Base-by-base conservation (phyloP, 2,329 filamentous ascomycete genomes). In the Lachnellula hyalina region DNA sequence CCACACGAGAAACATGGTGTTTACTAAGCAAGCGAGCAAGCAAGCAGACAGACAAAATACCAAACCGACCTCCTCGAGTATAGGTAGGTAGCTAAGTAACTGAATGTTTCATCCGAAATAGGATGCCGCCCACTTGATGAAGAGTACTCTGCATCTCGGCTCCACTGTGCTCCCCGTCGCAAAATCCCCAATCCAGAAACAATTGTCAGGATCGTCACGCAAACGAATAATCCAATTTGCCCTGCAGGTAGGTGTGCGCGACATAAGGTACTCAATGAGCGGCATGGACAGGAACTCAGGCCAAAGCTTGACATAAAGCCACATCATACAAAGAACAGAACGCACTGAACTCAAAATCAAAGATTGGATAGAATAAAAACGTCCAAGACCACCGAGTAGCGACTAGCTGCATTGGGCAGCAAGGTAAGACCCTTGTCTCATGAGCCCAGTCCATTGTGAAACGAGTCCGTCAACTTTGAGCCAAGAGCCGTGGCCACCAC, bases 401-500 rank as follows among this genome's bases (percentile, higher is more conserved):
- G 8, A 32, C 36, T 40, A 46, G 44, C n/a, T 23, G 5, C 1
- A 32, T 65, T 66, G 61, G 63, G 57, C 59, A 61, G 60, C 62
- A 61, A 52, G 47, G 36, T 47, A 49, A 63, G 52, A 58, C 49
- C 61, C 61, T 61, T 47, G 58, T 57, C 58, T 54, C 54, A 54
- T 53, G 51, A 61, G 51, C 57, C 58, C 47, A 51, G 54, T 54
- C 51, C 17, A 57, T 49, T 61, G 62, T 66, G 64, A 67, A 66
- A 67, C 64, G 53, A 51, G 61, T 53, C 59, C 54, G 52, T 55
- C 35, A 55, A 45, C 49, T 46, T 50, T 45, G 51, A 51, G 14
- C 53, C 42, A 47, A 40, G 44, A n/a, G n/a, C 21, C 2, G 21
- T 21, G 4, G 21, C 21, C 21, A 21, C 21, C 21, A 4, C 21